Percentiles rank a stretch among this genome's conserved stretches.
Evolutionary conservation across 1,284 basidiomycete genomes (phyloP).

Genomic region (Amylostereum areolatum): DNA sequence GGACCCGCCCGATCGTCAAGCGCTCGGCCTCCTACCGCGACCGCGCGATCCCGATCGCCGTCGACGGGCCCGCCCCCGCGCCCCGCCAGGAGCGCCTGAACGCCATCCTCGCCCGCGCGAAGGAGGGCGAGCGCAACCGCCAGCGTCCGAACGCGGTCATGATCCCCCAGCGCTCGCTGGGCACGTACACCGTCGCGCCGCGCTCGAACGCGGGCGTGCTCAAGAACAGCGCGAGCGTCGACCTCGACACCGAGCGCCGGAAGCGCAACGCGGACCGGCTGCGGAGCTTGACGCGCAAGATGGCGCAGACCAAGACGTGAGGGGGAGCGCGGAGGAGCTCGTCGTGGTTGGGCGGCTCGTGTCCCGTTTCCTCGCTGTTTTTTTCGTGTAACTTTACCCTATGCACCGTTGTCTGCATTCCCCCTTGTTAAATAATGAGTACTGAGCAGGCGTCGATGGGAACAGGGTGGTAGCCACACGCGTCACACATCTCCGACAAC

Average conservation of each 20-base stretch:
- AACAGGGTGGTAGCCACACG: no score
- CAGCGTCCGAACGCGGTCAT: constrained; percentile 71
- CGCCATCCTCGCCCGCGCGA: constrained; percentile 64
- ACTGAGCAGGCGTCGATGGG: no score
- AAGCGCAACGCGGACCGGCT: constrained; percentile 67
- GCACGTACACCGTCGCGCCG: constrained; percentile 73
- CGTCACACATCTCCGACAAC: no score
- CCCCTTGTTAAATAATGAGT: no score
- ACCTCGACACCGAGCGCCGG: constrained; percentile 64
- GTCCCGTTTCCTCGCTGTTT: no score
- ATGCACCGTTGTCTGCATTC: no score
- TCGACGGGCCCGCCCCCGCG: constrained; percentile 27
- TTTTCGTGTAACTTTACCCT: no score
- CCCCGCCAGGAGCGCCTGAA: constrained; percentile 52
- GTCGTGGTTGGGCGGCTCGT: no score
- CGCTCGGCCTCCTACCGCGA: constrained; percentile 83
- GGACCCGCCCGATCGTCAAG: constrained; percentile 95
- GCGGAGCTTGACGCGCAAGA: constrained; percentile 51
- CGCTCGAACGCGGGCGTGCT: constrained; percentile 41
- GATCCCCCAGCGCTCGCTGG: constrained; percentile 67
- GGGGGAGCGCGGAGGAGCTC: no score
- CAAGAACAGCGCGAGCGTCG: constrained; percentile 50
- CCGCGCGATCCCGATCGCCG: constrained; percentile 54
- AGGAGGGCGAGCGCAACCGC: constrained; percentile 59
- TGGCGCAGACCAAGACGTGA: no score